Base-by-base conservation (phyloP, 2,329 filamentous ascomycete species). In the Dendrostoma leiphaemia region DNA sequence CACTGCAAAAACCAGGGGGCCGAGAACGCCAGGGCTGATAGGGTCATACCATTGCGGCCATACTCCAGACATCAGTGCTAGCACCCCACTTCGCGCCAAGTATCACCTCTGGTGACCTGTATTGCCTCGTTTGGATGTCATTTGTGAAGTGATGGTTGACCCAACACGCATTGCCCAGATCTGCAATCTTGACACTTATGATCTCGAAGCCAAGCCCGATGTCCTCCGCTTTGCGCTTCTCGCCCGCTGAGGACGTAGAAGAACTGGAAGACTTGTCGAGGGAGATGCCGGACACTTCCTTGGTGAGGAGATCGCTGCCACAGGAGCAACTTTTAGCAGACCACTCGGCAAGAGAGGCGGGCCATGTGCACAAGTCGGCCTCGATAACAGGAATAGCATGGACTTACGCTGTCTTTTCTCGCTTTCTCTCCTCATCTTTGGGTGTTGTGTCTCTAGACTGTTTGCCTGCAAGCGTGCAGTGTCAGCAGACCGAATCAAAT, bases 61-160 rank as follows among this genome's bases (percentile, higher is more conserved):
- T 99, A 74, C 93, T 97, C 94, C 94, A 99, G 7, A 97, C 90
- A 72, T 99, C 94, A 2, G 94, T 97, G 69, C 93, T 97, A n/a
- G 94, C 94, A 62, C 94, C 94, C 94, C 94, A 99, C 77, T 97
- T 97, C 3, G 91, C 85, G 35, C 94, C 94, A 19, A 99, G 77
- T 57, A 99, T 97, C 53, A 99, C 94, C 73, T 99, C 94, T 1
- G 94, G 94, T 1, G 94, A 97, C 54, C 94, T 83, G 72, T 99
- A 99, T 73, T 99, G 94, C 65, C 94, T 83, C 8, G 94, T 99
- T 71, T 99, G 94, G 65, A 99, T 99, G 69, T 99, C 94, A 69
- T 99, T 97, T 67, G 94, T 99, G 74, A 99, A 99, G 73, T 99
- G 94, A 69, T 99, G 94, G 61, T 91, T 91, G 26, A 96, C 92